These are phyloP conservation scores for Sungouiella thailandica DNA, from an alignment of 805 yeast genomes.

Conservation along the genomic window DNA sequence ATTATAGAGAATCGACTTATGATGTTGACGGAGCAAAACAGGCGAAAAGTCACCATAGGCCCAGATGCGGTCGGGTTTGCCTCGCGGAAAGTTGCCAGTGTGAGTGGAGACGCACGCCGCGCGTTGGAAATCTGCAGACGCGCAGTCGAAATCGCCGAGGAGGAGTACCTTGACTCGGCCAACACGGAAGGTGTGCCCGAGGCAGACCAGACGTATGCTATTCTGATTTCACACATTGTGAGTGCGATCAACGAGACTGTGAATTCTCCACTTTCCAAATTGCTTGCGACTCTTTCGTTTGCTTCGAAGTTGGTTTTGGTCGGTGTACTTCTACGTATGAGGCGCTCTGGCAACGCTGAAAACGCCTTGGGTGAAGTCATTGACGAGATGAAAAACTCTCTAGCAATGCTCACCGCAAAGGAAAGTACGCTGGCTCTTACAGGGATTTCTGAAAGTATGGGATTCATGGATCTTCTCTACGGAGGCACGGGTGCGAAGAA, in stretches of 20 bases:
- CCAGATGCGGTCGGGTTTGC: constrained; percentile 87
- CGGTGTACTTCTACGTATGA: constrained; percentile 57
- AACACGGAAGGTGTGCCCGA: constrained; percentile 16
- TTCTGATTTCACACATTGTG: constrained; percentile 69
- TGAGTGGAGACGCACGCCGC: constrained; percentile 95
- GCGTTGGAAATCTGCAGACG: constrained; percentile 84
- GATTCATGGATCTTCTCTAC: constrained; percentile 22
- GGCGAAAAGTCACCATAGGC: constrained; percentile 42
- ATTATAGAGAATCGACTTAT: constrained; percentile 73
- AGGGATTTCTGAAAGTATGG: constrained; percentile 11
- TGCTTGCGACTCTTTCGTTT: constrained; percentile 56
- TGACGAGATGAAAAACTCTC: constrained; percentile 63
- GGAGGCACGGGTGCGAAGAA: constrained; percentile 22
- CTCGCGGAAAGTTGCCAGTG: constrained; percentile 89
- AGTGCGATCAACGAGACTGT: constrained; percentile 77
- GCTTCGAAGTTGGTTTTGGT: constrained; percentile 69
- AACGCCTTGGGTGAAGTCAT: constrained; percentile 68
- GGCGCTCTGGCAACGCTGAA: constrained; percentile 68
- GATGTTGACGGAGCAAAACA: constrained; percentile 28
- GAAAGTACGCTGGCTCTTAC: constrained; percentile 16
- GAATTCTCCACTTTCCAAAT: constrained; percentile 63
- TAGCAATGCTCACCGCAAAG: constrained; percentile 36
- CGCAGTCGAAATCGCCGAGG: constrained; percentile 84
- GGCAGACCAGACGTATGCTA: constrained; percentile 43
- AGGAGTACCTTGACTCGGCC: constrained; percentile 40